Conservation (phyloP, 2,329 filamentous ascomycete species). For the Ceratocystis cacaofunesta region DNA sequence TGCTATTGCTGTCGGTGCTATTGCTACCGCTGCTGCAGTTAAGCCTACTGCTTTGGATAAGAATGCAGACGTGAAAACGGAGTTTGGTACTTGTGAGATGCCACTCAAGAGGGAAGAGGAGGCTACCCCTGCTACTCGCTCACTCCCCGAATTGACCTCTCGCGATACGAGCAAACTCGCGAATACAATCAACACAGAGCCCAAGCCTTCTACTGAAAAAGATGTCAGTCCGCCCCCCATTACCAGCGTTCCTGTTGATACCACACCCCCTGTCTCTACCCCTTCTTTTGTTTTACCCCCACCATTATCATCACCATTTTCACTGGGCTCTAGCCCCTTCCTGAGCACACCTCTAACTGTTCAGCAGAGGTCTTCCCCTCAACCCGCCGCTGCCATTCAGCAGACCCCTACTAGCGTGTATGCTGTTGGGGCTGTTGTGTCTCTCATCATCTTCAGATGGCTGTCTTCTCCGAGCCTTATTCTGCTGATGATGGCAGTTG, state of each 20-base stretch:
- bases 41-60: neutral
- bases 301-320: neutral
- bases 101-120: neutral
- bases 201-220: slow-evolving; percentile 9
- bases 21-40: neutral
- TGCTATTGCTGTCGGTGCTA: neutral
- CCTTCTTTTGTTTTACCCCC: neutral
- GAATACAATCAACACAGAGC: neutral
- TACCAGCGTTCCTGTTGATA: neutral
- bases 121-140: neutral
- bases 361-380: slow-evolving; percentile 10
- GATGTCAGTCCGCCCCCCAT: slow-evolving; percentile 13
- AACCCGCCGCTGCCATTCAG: neutral
- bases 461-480: slow-evolving; percentile 1
- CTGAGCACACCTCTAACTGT: slow-evolving; percentile 13
- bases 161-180: neutral
- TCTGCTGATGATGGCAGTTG: slow-evolving; percentile 6
- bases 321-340: neutral
- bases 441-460: neutral
- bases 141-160: neutral
- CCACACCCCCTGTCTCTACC: neutral
- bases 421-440: neutral
- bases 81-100: neutral
- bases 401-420: neutral
- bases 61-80: neutral